phyloP scores from a whole-genome alignment of 2,329 filamentous ascomycete species.

The Microdochium trichocladiopsis region DNA sequence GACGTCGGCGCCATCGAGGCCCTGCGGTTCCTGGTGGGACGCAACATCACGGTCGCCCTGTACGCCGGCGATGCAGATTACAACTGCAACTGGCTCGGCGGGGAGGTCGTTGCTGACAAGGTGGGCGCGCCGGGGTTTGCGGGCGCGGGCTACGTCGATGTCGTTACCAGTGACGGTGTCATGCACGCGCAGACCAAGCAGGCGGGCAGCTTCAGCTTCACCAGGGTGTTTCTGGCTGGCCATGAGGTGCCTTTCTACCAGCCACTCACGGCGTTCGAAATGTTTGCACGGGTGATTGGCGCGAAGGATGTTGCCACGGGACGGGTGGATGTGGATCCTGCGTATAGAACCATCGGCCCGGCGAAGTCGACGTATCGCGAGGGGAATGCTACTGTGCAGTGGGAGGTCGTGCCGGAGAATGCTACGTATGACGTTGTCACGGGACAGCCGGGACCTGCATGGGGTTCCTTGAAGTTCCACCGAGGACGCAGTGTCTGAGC shows the following conservation, averaged over 20 bases:
- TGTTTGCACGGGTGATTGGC: constrained; percentile 39
- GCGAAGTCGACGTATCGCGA: constrained; percentile 35
- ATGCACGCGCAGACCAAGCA: constrained; percentile 47
- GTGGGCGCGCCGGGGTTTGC: constrained; percentile 32
- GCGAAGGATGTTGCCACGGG: constrained; percentile 45
- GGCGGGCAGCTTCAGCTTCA: constrained; percentile 39
- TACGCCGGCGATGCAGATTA: constrained; percentile 24
- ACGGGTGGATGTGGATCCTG: constrained; percentile 2
- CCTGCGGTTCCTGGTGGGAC: constrained; percentile 12
- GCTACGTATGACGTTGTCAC: constrained; percentile 22
- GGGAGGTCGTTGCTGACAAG: constrained; percentile 16
- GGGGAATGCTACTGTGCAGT: constrained; percentile 27
- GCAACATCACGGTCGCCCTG: constrained; percentile 15
- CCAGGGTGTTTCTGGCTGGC: constrained; percentile 34
- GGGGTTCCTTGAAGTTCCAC: too few relatives aligned
- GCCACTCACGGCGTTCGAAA: constrained; percentile 36
- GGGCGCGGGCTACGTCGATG: constrained; percentile 37
- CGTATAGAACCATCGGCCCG: constrained; percentile 30
- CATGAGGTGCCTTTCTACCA: constrained; percentile 46
- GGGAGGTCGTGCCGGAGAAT: constrained; percentile 17
- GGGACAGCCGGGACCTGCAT: constrained; percentile 18
- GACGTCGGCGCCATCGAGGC: constrained; percentile 15
- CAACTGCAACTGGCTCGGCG: constrained; percentile 24
- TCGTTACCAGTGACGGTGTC: constrained; percentile 29
- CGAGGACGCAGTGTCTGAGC: too few relatives aligned